Percentiles rank a stretch among this genome's conserved stretches.
phyloP scores from a whole-genome alignment of 1,284 basidiomycete genomes.

The Peniophora sp. region DNA sequence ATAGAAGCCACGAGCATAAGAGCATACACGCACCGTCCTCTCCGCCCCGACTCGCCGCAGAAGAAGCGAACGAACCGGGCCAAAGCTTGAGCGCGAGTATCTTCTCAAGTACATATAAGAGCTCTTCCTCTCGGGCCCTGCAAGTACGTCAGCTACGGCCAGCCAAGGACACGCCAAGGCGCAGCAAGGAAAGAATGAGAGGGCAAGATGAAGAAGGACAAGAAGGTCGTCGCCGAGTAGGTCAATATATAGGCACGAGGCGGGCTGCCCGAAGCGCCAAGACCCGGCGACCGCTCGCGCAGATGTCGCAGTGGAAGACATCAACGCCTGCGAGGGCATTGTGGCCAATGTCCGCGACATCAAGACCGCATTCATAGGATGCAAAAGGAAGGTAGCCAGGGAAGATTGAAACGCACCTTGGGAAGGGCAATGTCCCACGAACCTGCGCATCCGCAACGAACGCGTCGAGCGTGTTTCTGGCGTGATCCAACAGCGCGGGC shows the following conservation, averaged over 20 bases:
- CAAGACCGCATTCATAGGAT: neutral
- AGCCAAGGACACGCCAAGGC: neutral
- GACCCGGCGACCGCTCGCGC: too few species aligned
- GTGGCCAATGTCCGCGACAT: too few species aligned
- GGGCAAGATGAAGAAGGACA: too few species aligned
- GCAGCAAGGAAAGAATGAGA: neutral
- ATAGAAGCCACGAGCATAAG: constrained; percentile 5
- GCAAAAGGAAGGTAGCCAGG: too few species aligned
- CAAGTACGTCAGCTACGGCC: neutral
- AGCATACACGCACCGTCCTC: constrained; percentile 46
- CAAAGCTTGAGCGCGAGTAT: constrained; percentile 64
- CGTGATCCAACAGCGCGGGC: constrained; percentile 68
- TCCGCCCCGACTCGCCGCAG: constrained; percentile 53
- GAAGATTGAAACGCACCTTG: constrained; percentile 45
- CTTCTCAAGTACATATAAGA: constrained; percentile 77
- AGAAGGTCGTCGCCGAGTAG: too few species aligned
- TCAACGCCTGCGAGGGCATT: too few species aligned
- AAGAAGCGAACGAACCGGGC: constrained; percentile 70
- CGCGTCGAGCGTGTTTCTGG: constrained; percentile 54
- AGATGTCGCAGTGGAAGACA: too few species aligned
- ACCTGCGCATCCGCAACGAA: constrained; percentile 81
- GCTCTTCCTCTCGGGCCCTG: constrained; percentile 83
- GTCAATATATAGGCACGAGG: too few species aligned
- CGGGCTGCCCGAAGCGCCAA: neutral
- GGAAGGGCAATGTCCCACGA: constrained; percentile 84